Conservation (phyloP, 148 eudicot species). For the Fagopyrum esculentum region DNA sequence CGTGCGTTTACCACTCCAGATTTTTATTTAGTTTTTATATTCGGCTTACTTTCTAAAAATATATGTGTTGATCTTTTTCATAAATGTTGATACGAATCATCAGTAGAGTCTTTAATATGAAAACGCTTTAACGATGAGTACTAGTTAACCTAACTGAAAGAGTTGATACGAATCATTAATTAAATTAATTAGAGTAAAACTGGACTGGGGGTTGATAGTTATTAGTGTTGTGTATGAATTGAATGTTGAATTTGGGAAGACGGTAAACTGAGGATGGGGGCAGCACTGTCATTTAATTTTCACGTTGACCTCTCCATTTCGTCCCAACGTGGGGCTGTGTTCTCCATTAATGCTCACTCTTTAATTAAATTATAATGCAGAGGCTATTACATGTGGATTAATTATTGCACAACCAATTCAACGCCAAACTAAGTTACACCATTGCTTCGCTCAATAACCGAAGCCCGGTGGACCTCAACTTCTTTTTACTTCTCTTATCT, state of each 20-base stretch:
- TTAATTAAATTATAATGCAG: background rate
- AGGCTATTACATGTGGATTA: background rate
- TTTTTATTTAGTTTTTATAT: too few relatives aligned
- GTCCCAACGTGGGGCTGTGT: slow-evolving; percentile 11
- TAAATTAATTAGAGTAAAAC: too few relatives aligned
- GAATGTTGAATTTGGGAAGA: background rate
- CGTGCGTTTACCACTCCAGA: too few relatives aligned
- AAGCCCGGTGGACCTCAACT: background rate
- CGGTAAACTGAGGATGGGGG: background rate
- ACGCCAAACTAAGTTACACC: background rate
- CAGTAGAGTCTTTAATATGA: too few relatives aligned
- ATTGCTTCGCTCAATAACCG: background rate
- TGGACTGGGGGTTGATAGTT: too few relatives aligned
- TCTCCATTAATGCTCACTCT: slow-evolving; percentile 7
- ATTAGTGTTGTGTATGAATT: background rate
- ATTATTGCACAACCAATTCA: background rate
- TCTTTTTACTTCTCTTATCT: background rate
- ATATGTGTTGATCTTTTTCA: background rate
- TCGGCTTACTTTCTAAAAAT: too few relatives aligned
- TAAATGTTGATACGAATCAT: background rate
- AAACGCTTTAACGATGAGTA: too few relatives aligned
- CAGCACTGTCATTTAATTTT: slow-evolving; percentile 7
- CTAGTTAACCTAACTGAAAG: background rate
- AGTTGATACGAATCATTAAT: background rate
- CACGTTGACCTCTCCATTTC: slow-evolving; percentile 12